These are phyloP conservation scores for Globisporangium rhizosaccharum DNA, from an alignment of 352 stramenopile species.

Conservation along the genomic window DNA sequence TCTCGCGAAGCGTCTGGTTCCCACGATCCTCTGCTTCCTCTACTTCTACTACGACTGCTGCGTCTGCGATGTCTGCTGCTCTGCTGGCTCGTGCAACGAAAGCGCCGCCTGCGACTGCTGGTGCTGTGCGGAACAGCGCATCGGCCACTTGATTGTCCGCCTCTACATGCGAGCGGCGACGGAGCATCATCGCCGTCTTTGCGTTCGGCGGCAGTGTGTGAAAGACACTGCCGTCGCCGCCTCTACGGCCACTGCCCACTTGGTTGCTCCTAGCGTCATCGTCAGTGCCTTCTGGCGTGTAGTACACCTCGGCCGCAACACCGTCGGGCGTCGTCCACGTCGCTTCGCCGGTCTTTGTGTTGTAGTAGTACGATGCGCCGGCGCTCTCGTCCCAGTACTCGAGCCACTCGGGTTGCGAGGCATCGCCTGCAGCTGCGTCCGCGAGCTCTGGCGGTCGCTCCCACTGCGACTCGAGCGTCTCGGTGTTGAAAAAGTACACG, in stretches of 20 bases:
- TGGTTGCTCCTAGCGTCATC: conserved; percentile 3
- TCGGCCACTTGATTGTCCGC: conserved; percentile 4
- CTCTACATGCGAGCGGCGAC: neutral
- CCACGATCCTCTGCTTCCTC: neutral
- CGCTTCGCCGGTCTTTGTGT: conserved; percentile 54
- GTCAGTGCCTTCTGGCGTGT: neutral
- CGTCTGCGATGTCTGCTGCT: too few species aligned
- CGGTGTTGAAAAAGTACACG: conserved; percentile 66
- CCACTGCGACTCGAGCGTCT: conserved; percentile 49
- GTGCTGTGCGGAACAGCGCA: conserved; percentile 11
- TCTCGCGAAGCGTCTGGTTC: neutral
- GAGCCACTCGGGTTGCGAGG: conserved; percentile 40
- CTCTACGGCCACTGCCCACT: neutral
- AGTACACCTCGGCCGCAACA: conserved; percentile 2
- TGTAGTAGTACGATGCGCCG: conserved; percentile 64
- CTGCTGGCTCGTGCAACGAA: too few species aligned
- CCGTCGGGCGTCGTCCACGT: conserved; percentile 52
- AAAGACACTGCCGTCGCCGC: neutral
- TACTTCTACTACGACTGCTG: neutral
- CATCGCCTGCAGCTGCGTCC: conserved; percentile 1
- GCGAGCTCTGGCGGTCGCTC: conserved; percentile 13
- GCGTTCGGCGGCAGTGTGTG: conserved; percentile 14
- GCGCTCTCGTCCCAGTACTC: conserved; percentile 75
- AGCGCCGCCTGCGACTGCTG: neutral
- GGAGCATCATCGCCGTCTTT: conserved; percentile 4